Conservation (phyloP, 495 filamentous ascomycete species). For the Trichoderma gamsii region DNA sequence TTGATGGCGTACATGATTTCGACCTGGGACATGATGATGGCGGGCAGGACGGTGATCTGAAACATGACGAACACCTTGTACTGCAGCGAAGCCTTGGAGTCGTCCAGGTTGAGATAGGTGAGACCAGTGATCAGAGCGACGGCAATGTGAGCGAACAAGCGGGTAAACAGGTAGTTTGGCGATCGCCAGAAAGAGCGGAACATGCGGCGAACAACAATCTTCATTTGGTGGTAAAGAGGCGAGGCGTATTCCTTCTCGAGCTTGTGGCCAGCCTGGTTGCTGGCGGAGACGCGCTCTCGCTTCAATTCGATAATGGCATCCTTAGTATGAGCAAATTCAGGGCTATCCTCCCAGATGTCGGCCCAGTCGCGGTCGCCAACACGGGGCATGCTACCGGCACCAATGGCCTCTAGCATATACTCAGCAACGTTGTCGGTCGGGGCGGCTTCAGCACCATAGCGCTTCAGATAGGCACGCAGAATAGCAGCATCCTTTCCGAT, state of each 20-base stretch:
- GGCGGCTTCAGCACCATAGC: conserved; percentile 49
- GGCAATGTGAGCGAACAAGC: conserved; percentile 68
- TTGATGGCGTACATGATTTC: conserved; percentile 70
- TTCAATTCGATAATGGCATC: conserved; percentile 63
- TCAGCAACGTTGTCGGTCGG: conserved; percentile 72
- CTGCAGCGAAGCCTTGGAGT: conserved; percentile 63
- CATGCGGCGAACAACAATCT: conserved; percentile 56
- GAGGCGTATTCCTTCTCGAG: conserved; percentile 67
- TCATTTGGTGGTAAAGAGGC: conserved; percentile 65
- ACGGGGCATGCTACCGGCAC: conserved; percentile 66
- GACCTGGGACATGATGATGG: conserved; percentile 70
- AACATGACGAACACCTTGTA: conserved; percentile 80
- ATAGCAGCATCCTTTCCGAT: conserved; percentile 44
- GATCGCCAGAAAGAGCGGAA: conserved; percentile 67
- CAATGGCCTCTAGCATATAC: conserved; percentile 83
- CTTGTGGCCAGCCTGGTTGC: conserved; percentile 32
- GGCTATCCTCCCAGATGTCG: conserved; percentile 67
- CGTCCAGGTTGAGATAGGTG: conserved; percentile 61
- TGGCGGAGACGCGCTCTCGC: conserved; percentile 43
- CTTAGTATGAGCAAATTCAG: conserved; percentile 63
- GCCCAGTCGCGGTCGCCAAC: conserved; percentile 73
- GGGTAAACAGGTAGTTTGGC: conserved; percentile 71
- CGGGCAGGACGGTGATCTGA: conserved; percentile 70
- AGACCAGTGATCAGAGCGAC: conserved; percentile 71
- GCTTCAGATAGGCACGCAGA: conserved; percentile 41